Conservation (phyloP, 352 stramenopile genomes). For the Pythium phragmiticola region DNA sequence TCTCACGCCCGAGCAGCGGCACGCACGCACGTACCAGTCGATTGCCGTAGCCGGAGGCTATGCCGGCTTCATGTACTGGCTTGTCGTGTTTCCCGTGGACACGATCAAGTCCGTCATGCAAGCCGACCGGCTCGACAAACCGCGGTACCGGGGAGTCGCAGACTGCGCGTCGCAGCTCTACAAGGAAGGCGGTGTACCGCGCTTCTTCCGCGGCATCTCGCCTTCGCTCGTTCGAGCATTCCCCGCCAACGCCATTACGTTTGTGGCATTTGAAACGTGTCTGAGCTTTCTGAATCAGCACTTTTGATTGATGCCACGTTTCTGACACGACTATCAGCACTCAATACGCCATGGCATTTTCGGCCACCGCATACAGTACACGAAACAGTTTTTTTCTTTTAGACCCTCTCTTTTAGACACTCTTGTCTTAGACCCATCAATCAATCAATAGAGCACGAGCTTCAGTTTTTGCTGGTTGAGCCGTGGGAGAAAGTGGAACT, state of each 20-base stretch:
- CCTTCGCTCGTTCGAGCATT: conserved; percentile 75
- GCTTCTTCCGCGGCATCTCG: conserved; percentile 83
- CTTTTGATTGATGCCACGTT: conserved; percentile 37
- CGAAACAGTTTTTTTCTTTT: background rate
- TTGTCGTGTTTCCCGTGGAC: conserved; percentile 77
- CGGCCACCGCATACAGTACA: conserved; percentile 7
- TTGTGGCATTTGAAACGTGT: conserved; percentile 82
- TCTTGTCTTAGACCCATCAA: background rate
- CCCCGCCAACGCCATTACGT: conserved; percentile 82
- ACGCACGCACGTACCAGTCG: conserved; percentile 68
- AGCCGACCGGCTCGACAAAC: conserved; percentile 67
- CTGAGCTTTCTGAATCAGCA: conserved; percentile 72
- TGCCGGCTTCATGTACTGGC: conserved; percentile 85
- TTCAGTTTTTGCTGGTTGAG: conserved; percentile 70
- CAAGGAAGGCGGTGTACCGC: conserved; percentile 50
- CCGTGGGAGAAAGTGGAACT: conserved; percentile 69
- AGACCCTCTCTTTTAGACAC: background rate
- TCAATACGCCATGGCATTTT: background rate
- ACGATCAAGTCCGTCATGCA: conserved; percentile 86
- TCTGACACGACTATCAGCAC: background rate
- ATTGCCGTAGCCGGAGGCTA: conserved; percentile 71
- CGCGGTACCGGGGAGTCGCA: conserved; percentile 62
- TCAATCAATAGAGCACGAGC: conserved; percentile 58
- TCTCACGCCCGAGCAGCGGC: conserved; percentile 51
- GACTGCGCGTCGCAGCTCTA: conserved; percentile 73